These are phyloP conservation scores for Suhomyces ambrosiae DNA, from an alignment of 1,139 yeast genomes.

Conservation along the genomic window DNA sequence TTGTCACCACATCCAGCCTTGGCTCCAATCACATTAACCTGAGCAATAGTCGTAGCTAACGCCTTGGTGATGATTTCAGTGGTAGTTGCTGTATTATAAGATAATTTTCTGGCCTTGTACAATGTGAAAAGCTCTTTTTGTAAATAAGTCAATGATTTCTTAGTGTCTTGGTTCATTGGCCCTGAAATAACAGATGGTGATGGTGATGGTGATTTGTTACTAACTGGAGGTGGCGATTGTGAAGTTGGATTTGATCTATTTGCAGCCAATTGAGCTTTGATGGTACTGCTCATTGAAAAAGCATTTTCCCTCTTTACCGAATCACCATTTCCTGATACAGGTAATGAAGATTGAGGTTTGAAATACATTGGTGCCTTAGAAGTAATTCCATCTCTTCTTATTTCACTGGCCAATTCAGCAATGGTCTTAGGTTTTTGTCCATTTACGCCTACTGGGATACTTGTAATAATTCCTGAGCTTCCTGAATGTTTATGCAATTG, in stretches of 20 bases:
- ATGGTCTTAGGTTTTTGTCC: constrained; percentile 46
- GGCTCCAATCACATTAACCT: constrained; percentile 83
- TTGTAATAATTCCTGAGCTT: constrained; percentile 1
- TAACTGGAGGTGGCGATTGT: constrained; percentile 10
- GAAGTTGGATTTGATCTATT: constrained; percentile 36
- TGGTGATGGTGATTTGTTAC: constrained; percentile 18
- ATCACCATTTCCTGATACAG: constrained; percentile 10
- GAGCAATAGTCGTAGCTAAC: constrained; percentile 89
- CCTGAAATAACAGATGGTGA: constrained; percentile 17
- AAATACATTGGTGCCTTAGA: constrained; percentile 41
- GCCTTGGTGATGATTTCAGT: constrained; percentile 88
- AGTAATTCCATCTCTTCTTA: constrained; percentile 41
- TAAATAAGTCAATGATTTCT: constrained; percentile 63
- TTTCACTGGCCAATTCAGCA: constrained; percentile 59
- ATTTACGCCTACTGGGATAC: not conserved
- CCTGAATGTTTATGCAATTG: constrained; percentile 24
- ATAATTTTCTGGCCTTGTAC: constrained; percentile 67
- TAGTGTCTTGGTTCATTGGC: constrained; percentile 55
- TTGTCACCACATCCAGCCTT: constrained; percentile 82
- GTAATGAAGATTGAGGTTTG: constrained; percentile 31
- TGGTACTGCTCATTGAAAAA: constrained; percentile 21
- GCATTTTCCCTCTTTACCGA: constrained; percentile 1
- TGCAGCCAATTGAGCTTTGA: constrained; percentile 58
- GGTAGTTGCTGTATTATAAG: constrained; percentile 69
- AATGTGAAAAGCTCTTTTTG: constrained; percentile 71